Conservation (phyloP, 192 early-diverging fungal genomes). For the Rhizophagus clarus region DNA sequence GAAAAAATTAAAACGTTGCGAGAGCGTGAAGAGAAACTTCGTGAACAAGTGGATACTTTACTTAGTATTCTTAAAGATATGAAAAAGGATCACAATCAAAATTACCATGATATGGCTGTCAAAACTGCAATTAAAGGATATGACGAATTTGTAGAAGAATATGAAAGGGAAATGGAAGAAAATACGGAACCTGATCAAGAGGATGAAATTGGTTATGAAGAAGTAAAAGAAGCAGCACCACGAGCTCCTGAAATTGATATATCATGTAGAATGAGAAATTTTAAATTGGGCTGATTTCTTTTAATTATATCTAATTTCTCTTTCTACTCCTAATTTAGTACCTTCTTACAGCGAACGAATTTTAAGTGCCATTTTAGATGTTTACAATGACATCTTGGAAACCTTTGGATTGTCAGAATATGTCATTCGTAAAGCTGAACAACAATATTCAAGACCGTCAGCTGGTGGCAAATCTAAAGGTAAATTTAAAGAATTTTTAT, state of each 20-base stretch:
- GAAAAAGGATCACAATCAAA: constrained; percentile 68
- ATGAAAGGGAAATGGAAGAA: constrained; percentile 37
- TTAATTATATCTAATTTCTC: neutral
- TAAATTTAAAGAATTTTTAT: neutral
- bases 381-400: constrained; percentile 13
- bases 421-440: constrained; percentile 23
- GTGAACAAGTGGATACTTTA: constrained; percentile 42
- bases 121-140: constrained; percentile 60
- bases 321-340: neutral
- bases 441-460: constrained; percentile 36
- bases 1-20: neutral
- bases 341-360: neutral
- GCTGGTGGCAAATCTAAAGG: constrained; percentile 21
- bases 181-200: constrained; percentile 34
- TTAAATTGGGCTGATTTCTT: constrained; percentile 25
- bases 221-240: neutral
- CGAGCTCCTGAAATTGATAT: constrained; percentile 30
- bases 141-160: constrained; percentile 56
- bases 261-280: constrained; percentile 33
- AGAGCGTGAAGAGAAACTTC: constrained; percentile 33
- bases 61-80: constrained; percentile 47
- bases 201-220: constrained; percentile 37
- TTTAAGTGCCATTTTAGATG: neutral
- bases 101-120: constrained; percentile 75
- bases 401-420: constrained; percentile 17